Percentiles rank a stretch among this genome's conserved stretches.
These are phyloP conservation scores for Quercus wislizeni DNA, from an alignment of 306 rosid genomes.

Conservation along the genomic window DNA sequence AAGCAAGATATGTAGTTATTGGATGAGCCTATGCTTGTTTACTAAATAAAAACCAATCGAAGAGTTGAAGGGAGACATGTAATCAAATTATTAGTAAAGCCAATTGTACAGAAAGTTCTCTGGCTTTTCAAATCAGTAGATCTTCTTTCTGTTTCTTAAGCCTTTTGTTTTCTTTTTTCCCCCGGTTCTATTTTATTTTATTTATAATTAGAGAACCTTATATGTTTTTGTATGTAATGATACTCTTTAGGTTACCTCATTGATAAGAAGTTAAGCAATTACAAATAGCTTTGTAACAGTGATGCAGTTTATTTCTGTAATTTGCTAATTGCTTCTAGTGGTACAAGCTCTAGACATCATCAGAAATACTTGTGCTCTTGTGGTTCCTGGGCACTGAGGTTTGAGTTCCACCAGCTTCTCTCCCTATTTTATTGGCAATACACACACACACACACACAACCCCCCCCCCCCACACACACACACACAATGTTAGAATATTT, in stretches of 20 bases:
- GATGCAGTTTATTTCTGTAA: neutral
- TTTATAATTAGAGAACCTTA: neutral
- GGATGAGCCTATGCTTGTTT: conserved; percentile 15
- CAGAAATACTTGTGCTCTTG: no score
- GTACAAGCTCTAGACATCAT: neutral
- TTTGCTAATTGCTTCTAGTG: neutral
- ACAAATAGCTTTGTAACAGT: neutral
- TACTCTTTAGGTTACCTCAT: neutral
- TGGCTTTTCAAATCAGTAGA: conserved; percentile 39
- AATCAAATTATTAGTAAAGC: conserved; percentile 33
- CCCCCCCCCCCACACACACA: no score
- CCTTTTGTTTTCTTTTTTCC: neutral
- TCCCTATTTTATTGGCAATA: no score
- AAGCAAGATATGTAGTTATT: conserved; percentile 78
- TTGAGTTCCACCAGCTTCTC: no score
- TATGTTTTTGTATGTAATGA: conserved; percentile 1
- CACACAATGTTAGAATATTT: no score
- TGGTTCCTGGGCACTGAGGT: no score
- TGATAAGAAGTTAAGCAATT: neutral
- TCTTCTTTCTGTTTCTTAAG: neutral
- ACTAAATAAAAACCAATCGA: conserved; percentile 17
- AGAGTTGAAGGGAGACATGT: conserved; percentile 15
- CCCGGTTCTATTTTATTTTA: neutral
- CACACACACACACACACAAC: no score
- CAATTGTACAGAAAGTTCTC: conserved; percentile 52